These are phyloP conservation scores for Benincasa hispida DNA, from an alignment of 306 rosid genomes.

Conservation along the genomic window DNA sequence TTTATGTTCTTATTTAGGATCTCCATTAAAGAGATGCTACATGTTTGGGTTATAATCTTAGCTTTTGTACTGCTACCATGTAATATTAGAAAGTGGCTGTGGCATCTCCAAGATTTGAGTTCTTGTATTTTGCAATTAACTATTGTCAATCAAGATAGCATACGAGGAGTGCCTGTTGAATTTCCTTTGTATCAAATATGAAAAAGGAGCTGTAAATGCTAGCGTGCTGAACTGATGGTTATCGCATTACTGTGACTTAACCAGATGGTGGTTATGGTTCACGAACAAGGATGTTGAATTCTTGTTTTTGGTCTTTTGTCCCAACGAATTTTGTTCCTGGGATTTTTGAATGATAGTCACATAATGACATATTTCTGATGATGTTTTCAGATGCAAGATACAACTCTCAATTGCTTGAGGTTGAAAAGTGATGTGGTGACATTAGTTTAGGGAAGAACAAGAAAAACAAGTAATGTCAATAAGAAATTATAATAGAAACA, in stretches of 20 bases:
- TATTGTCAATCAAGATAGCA: neutral
- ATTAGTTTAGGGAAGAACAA: neutral
- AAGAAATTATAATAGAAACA: no score
- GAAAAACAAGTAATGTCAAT: no score
- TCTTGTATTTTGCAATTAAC: neutral
- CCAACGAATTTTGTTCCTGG: neutral
- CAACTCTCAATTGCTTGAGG: neutral
- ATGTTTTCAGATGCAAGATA: neutral
- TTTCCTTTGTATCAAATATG: neutral
- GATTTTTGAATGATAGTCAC: neutral
- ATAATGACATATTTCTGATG: neutral
- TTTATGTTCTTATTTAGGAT: neutral
- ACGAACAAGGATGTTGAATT: neutral
- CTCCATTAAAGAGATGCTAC: neutral
- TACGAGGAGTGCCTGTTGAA: neutral
- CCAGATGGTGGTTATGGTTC: neutral
- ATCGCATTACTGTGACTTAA: neutral
- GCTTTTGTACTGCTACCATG: neutral
- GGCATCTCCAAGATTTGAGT: neutral
- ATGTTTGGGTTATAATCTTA: neutral
- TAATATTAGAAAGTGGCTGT: neutral
- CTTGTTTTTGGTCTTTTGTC: neutral
- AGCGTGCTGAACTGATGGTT: neutral
- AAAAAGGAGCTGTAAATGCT: neutral
- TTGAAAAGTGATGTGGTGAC: neutral